Evolutionary conservation across 345 rosid species (phyloP).

Genomic region (Aquilaria sinensis): DNA sequence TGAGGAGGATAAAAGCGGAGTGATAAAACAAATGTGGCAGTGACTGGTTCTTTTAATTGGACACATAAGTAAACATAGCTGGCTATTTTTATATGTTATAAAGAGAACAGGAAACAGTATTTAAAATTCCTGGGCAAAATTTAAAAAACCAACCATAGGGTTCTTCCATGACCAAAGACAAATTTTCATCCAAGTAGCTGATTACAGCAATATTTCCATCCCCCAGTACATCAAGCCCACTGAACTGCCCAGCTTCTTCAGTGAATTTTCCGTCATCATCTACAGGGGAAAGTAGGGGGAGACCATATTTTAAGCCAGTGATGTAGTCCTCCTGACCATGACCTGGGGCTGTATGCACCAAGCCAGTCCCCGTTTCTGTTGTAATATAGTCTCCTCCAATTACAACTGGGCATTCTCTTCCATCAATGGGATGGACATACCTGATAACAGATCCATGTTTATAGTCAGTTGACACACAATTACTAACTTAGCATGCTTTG

Average conservation of each 20-base stretch:
- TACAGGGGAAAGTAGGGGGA: constrained; percentile 76
- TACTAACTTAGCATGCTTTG: constrained; percentile 1
- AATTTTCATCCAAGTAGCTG: constrained; percentile 62
- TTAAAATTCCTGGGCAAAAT: not conserved
- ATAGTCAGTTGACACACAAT: constrained; percentile 10
- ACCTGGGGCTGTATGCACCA: constrained; percentile 99
- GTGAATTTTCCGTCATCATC: constrained; percentile 90
- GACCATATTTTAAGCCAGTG: constrained; percentile 83
- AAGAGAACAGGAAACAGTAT: constrained; percentile 1
- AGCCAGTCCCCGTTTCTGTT: constrained; percentile 96
- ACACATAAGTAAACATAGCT: constrained; percentile 3
- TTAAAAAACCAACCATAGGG: constrained; percentile 54
- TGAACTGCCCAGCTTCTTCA: constrained; percentile 80
- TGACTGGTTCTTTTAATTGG: too few relatives aligned
- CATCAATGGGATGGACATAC: constrained; percentile 73
- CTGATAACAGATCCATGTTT: constrained; percentile 36
- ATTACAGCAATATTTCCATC: constrained; percentile 88
- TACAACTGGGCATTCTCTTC: constrained; percentile 74
- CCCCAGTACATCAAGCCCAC: constrained; percentile 91
- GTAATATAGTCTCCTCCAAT: constrained; percentile 94
- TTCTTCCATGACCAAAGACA: constrained; percentile 76
- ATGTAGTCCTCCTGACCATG: constrained; percentile 97
- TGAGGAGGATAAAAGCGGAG: not conserved
- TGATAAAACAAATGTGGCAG: too few relatives aligned
- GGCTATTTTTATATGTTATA: constrained; percentile 1